phyloP scores from a whole-genome alignment of 2,329 filamentous ascomycete species.

The Sclerotiophoma versabilis region DNA sequence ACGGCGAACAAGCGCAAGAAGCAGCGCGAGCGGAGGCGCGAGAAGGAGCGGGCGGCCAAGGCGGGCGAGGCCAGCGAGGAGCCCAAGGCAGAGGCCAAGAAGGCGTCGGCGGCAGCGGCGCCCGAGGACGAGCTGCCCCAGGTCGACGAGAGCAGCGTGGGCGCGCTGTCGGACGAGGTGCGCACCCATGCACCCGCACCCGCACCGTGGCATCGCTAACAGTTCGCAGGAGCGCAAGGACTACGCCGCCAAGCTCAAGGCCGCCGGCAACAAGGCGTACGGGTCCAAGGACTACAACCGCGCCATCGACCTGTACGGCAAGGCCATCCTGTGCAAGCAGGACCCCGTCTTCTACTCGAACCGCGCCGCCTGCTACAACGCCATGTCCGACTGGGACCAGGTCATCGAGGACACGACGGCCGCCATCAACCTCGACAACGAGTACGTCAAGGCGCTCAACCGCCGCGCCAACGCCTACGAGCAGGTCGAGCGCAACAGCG shows the following conservation, averaged over 20 bases:
- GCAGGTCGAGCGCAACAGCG: conserved; percentile 87
- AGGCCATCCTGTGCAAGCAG: conserved; percentile 95
- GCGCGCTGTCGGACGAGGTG: conserved; percentile 53
- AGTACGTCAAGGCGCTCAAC: conserved; percentile 98
- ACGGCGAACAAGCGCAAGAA: conserved; percentile 70
- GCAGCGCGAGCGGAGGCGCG: conserved; percentile 89
- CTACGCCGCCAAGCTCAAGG: conserved; percentile 90
- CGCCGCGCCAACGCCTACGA: conserved; percentile 96
- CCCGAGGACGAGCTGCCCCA: conserved; percentile 57
- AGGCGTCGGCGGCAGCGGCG: conserved; percentile 47
- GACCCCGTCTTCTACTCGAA: conserved; percentile 99
- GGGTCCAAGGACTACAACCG: conserved; percentile 91
- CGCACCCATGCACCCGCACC: neutral
- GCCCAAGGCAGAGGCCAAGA: conserved; percentile 42
- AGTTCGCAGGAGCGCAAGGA: conserved; percentile 76
- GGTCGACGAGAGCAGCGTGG: conserved; percentile 57
- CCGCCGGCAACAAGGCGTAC: conserved; percentile 94
- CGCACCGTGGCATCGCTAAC: conserved; percentile 29
- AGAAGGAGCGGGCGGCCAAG: conserved; percentile 71
- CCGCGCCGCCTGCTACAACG: conserved; percentile 96
- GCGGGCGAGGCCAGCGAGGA: conserved; percentile 57
- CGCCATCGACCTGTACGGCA: conserved; percentile 93
- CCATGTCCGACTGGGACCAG: conserved; percentile 90
- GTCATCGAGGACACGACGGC: conserved; percentile 97
- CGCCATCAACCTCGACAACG: conserved; percentile 88